Evolutionary conservation across 192 early-diverging fungal genomes (phyloP).

Genomic region (Entomortierella parvispora): DNA sequence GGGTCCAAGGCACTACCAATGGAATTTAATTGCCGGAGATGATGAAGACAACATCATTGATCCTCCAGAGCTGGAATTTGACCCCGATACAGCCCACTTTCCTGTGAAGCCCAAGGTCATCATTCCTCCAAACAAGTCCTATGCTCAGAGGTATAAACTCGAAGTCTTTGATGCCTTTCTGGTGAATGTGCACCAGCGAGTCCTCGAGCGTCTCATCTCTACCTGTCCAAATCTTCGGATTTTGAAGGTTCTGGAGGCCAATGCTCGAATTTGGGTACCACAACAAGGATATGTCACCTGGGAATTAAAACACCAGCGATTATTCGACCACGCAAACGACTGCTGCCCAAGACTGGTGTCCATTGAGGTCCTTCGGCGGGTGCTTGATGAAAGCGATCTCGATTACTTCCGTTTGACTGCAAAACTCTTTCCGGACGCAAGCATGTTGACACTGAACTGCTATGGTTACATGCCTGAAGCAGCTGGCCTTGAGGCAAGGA

Average conservation of each 20-base stretch:
- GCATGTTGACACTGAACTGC: too few relatives aligned
- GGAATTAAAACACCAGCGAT: not conserved
- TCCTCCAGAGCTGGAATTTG: not conserved
- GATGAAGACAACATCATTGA: not conserved
- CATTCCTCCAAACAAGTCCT: constrained; percentile 2
- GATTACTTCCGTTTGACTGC: too few relatives aligned
- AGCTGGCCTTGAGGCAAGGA: not conserved
- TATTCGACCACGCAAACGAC: not conserved
- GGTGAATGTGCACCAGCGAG: not conserved
- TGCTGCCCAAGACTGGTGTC: too few relatives aligned
- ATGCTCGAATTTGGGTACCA: not conserved
- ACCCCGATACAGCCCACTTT: constrained; percentile 27
- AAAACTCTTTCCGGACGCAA: too few relatives aligned
- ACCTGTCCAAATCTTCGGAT: constrained; percentile 26
- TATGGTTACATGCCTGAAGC: too few relatives aligned
- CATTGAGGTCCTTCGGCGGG: too few relatives aligned
- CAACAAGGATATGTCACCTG: not conserved
- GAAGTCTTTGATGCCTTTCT: not conserved
- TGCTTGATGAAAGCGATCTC: too few relatives aligned
- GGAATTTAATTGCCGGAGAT: not conserved
- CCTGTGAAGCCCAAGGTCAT: constrained; percentile 11
- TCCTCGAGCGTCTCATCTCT: constrained; percentile 19
- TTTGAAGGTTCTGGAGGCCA: constrained; percentile 4
- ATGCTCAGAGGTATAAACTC: constrained; percentile 16
- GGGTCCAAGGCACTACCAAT: not conserved